Conservation (phyloP, 1,284 basidiomycete genomes). For the Amylostereum areolatum region DNA sequence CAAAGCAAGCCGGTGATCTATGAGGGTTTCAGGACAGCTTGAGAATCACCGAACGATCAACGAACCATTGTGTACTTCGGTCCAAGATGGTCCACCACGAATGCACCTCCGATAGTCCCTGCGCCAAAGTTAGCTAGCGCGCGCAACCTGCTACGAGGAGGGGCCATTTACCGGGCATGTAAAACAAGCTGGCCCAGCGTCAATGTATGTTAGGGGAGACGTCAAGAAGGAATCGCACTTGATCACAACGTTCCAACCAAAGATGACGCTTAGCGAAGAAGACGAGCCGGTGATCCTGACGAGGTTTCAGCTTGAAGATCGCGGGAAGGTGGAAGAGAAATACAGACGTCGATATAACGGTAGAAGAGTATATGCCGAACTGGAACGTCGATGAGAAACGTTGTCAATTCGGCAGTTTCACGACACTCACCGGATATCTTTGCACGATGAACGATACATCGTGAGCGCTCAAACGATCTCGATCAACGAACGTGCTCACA, state of each 20-base stretch:
- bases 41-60: background rate
- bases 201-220: conserved; percentile 1
- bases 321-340: conserved; percentile 1
- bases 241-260: conserved; percentile 76
- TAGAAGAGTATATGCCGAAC: conserved; percentile 83
- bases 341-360: conserved; percentile 61
- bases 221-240: conserved; percentile 40
- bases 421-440: conserved; percentile 51
- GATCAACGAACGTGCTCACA: conserved; percentile 30
- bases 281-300: conserved; percentile 52
- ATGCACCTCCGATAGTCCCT: conserved; percentile 74
- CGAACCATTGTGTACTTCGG: conserved; percentile 73
- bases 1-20: conserved; percentile 65
- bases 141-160: background rate
- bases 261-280: conserved; percentile 47
- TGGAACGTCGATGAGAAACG: conserved; percentile 20
- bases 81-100: conserved; percentile 69
- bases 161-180: conserved; percentile 43
- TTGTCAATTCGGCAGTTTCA: background rate
- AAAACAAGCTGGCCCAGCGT: conserved; percentile 53
- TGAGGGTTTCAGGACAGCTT: conserved; percentile 2
- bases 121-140: no score
- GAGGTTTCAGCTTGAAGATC: conserved; percentile 1
- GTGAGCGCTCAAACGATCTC: background rate
- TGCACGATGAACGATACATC: background rate